Evolutionary conservation across 2,329 filamentous ascomycete species (phyloP), one percentile per base, ranked within the genome.

Genomic region (Pseudogymnoascus sp.): DNA sequence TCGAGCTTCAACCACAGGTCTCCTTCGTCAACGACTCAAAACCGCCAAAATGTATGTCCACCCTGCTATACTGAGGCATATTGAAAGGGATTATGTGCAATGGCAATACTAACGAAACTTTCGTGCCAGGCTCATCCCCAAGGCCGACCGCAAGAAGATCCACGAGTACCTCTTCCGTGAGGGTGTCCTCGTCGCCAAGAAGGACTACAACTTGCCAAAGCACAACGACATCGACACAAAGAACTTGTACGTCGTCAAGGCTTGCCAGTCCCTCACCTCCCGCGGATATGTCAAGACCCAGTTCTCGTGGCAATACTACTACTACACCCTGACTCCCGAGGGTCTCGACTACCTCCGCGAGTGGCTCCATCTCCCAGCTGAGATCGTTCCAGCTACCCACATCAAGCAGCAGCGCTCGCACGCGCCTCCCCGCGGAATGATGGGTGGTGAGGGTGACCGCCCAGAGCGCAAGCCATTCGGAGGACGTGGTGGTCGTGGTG

Each of bases 241-340:
- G 89, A 99, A 99, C 88, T 91, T 99, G 76, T 97, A 82, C 80
- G 93, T 97, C 80, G 91, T 99, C 87, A 99, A 99, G 88, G 95
- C 95, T 76, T 89, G 87, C 83, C 95, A 99, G 86, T 99, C 95
- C 70, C 88, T 99, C 78, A 96, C 88, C 84, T 97, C 93, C 74
- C 93, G 95, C 79, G 93, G 93, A 79, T 97, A 91, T 82, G 87
- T 99, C 83, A 99, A 99, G 91, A 99, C 95, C 75, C 95, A 96
- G 82, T 99, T 99, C 90, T 96, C 92, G 72, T 96, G 92, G 92
- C 92, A 96, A 83, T 96, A 93, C 87, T 96, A 97, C 89, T 99
- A 99, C 90, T 99, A 99, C 89, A 97, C 95, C 82, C 89, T 99
- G 82, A 97, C 93, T 79, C 91, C 93, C 77, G 93, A 97, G 87